These are phyloP conservation scores for Apiosordaria backusii DNA, from an alignment of 495 filamentous ascomycete genomes.

Conservation along the genomic window DNA sequence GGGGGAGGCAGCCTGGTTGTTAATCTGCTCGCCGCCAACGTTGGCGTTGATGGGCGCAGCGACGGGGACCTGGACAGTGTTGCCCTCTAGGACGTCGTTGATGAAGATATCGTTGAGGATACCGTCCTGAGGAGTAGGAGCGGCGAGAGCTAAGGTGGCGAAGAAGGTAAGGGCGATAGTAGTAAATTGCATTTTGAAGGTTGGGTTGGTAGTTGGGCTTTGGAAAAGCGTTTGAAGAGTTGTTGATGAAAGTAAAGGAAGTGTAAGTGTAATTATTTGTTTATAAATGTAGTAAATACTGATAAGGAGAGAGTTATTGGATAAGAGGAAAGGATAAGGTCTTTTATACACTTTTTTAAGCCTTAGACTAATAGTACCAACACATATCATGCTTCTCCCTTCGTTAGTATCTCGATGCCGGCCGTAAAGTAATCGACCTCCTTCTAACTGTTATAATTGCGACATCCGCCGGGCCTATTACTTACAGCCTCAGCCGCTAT, in stretches of 20 bases:
- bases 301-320: neutral
- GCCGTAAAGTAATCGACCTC: no score
- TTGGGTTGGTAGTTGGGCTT: neutral
- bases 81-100: neutral
- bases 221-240: neutral
- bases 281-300: neutral
- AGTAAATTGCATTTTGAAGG: neutral
- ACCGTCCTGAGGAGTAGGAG: neutral
- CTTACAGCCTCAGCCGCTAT: no score
- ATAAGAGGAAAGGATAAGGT: neutral
- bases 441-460: no score
- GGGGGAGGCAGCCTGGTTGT: neutral
- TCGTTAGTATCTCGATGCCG: no score
- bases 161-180: neutral
- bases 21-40: neutral
- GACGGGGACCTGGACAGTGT: neutral
- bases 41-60: neutral
- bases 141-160: neutral
- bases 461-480: no score
- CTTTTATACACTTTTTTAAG: neutral
- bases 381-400: neutral
- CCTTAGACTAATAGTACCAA: neutral
- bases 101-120: neutral
- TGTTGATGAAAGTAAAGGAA: neutral
- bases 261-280: neutral